phyloP scores from a whole-genome alignment of 2,329 filamentous ascomycete genomes.

The Aschersonia sp. region DNA sequence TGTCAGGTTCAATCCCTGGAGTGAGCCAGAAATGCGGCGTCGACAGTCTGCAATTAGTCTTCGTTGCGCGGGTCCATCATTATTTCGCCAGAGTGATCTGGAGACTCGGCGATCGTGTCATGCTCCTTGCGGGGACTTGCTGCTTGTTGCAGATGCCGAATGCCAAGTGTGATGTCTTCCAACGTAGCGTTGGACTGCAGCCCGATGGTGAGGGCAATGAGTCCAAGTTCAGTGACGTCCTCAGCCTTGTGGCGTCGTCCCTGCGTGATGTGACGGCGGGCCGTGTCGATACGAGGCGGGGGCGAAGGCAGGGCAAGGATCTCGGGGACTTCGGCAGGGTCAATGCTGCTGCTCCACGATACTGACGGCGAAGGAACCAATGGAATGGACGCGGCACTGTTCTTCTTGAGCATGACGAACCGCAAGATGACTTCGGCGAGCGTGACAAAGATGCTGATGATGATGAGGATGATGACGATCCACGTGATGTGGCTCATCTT shows the following conservation, averaged over 20 bases:
- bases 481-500: conserved; percentile 96
- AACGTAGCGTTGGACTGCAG: conserved; percentile 19
- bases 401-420: conserved; percentile 53
- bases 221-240: conserved; percentile 16
- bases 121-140: not conserved
- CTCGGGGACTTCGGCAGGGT: conserved; percentile 6
- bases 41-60: no score
- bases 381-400: conserved; percentile 6
- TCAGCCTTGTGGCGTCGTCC: not conserved
- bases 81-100: no score
- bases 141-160: conserved; percentile 14
- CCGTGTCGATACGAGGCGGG: not conserved
- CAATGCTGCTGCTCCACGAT: conserved; percentile 5
- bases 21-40: no score
- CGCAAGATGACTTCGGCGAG: conserved; percentile 77
- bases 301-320: conserved; percentile 7
- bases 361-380: conserved; percentile 6
- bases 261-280: not conserved
- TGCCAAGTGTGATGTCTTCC: conserved; percentile 18
- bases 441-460: conserved; percentile 83
- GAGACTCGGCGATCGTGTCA: no score
- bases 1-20: no score
- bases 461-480: conserved; percentile 93
- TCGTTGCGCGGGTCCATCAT: no score
- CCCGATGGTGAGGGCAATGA: conserved; percentile 19